These are phyloP conservation scores for Penicillium sp. DNA, from an alignment of 2,329 filamentous ascomycete genomes.

Conservation along the genomic window DNA sequence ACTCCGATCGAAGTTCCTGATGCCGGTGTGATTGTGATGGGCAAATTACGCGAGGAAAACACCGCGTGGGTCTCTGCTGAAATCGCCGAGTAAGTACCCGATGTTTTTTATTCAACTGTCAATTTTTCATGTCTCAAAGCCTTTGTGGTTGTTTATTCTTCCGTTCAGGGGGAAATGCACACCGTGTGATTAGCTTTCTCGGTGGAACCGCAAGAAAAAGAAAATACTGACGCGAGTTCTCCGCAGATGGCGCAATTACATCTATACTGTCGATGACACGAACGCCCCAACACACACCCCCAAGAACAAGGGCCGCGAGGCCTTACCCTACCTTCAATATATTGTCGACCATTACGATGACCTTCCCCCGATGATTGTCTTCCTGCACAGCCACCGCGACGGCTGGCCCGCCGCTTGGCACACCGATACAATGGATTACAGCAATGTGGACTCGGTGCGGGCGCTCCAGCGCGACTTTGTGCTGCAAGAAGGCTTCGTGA, in stretches of 20 bases:
- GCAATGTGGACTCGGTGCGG: slow-evolving; percentile 53
- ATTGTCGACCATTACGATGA: slow-evolving; percentile 48
- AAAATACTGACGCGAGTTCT: slow-evolving; percentile 1
- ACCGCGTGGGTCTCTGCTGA: slow-evolving; percentile 48
- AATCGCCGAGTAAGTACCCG: slow-evolving; percentile 41
- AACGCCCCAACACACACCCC: slow-evolving; percentile 32
- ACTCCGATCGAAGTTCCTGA: slow-evolving; percentile 33
- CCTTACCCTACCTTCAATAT: slow-evolving; percentile 48
- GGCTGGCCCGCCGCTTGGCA: slow-evolving; percentile 51
- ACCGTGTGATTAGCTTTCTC: not conserved
- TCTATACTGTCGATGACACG: slow-evolving; percentile 45
- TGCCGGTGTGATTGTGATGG: slow-evolving; percentile 47
- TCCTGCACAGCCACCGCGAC: slow-evolving; percentile 58
- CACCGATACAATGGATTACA: slow-evolving; percentile 57
- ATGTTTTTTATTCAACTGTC: not conserved
- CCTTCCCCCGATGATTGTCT: slow-evolving; percentile 54
- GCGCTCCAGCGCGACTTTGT: slow-evolving; percentile 52
- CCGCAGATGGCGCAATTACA: slow-evolving; percentile 46
- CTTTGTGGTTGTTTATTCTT: not conserved
- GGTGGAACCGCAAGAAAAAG: not conserved
- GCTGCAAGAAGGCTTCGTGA: slow-evolving; percentile 55
- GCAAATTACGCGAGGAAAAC: slow-evolving; percentile 43
- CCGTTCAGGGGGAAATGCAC: not conserved
- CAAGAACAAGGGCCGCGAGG: slow-evolving; percentile 47
- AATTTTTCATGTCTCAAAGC: not conserved